Conservation (phyloP, 2,329 filamentous ascomycete genomes). For the Botrytis paeoniae region DNA sequence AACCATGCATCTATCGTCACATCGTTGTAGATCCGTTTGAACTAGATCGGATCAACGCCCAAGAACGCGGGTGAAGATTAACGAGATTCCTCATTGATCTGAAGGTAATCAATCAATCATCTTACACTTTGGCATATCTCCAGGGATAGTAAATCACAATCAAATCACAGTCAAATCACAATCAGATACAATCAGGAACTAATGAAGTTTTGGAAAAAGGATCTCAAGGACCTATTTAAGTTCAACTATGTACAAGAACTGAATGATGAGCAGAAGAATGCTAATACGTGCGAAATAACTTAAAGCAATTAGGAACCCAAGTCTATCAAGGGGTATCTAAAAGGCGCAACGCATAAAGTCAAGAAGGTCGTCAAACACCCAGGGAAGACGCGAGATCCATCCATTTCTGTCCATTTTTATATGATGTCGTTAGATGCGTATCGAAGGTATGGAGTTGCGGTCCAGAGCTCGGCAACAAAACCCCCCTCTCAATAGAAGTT, state of each 20-base stretch:
- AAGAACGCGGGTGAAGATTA: background rate
- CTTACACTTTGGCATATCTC: background rate
- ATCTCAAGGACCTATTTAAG: background rate
- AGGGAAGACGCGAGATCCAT: conserved; percentile 13
- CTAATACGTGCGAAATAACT: conserved; percentile 6
- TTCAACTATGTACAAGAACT: conserved; percentile 20
- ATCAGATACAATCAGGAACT: background rate
- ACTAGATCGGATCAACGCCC: background rate
- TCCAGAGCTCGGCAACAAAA: conserved; percentile 12
- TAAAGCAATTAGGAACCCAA: conserved; percentile 3
- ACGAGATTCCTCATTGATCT: background rate
- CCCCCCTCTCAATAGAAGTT: conserved; percentile 19
- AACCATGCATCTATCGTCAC: conserved; percentile 1
- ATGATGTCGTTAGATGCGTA: conserved; percentile 14
- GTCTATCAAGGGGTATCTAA: conserved; percentile 8
- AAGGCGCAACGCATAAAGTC: conserved; percentile 7
- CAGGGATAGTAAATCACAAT: background rate
- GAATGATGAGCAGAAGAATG: conserved; percentile 14
- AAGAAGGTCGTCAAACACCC: conserved; percentile 12
- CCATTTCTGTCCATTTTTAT: conserved; percentile 9
- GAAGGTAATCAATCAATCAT: background rate
- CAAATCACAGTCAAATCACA: background rate
- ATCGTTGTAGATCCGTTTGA: background rate
- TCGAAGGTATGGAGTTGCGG: conserved; percentile 9
- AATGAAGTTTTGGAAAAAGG: conserved; percentile 4